These are phyloP conservation scores for Schizophyllum commune DNA, from an alignment of 1,284 basidiomycete species.

Conservation along the genomic window DNA sequence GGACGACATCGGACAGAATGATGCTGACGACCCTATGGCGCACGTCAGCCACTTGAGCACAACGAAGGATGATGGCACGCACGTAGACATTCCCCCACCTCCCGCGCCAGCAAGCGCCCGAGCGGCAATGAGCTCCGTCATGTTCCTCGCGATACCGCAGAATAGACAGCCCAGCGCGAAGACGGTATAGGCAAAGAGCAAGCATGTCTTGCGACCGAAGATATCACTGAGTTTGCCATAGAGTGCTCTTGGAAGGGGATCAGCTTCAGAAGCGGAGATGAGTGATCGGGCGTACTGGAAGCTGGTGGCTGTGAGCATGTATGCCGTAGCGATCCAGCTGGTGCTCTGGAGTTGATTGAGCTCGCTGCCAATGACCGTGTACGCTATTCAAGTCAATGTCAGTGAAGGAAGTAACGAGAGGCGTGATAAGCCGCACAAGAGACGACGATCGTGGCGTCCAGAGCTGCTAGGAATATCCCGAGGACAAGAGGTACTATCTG, in stretches of 20 bases:
- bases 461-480: slow-evolving; percentile 49
- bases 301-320: slow-evolving; percentile 52
- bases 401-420: not conserved
- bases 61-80: slow-evolving; percentile 15
- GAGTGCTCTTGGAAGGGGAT: slow-evolving; percentile 34
- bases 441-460: slow-evolving; percentile 55
- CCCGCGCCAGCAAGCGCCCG: slow-evolving; percentile 58
- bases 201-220: slow-evolving; percentile 51
- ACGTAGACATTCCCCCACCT: slow-evolving; percentile 60
- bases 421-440: slow-evolving; percentile 28
- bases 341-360: slow-evolving; percentile 55
- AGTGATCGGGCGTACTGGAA: slow-evolving; percentile 41
- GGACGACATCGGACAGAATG: slow-evolving; percentile 54
- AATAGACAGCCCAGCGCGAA: slow-evolving; percentile 48
- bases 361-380: slow-evolving; percentile 56
- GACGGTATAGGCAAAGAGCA: slow-evolving; percentile 46
- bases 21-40: slow-evolving; percentile 47
- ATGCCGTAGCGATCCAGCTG: slow-evolving; percentile 59
- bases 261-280: not conserved
- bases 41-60: not conserved
- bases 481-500: slow-evolving; percentile 50
- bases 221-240: slow-evolving; percentile 63
- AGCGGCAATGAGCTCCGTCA: slow-evolving; percentile 48
- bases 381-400: slow-evolving; percentile 26
- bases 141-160: slow-evolving; percentile 45